Evolutionary conservation across 2,329 filamentous ascomycete species (phyloP).

Genomic region (Tolypocladium inflatum): DNA sequence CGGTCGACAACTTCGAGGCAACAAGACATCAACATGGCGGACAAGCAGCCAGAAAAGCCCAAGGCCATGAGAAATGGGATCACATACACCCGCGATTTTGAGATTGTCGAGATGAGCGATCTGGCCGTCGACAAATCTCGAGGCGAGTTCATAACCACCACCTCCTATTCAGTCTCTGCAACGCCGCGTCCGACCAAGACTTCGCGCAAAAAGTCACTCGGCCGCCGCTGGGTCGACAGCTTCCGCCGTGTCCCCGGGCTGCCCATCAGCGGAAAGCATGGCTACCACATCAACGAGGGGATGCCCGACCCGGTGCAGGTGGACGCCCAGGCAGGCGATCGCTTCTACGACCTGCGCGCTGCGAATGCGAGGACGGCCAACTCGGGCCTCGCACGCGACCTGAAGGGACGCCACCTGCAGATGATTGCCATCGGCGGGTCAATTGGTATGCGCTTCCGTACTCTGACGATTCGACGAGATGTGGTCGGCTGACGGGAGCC

Average conservation of each 20-base stretch:
- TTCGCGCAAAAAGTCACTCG: constrained; percentile 6
- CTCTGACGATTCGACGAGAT: neutral
- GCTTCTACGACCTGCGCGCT: constrained; percentile 45
- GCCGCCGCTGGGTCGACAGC: constrained; percentile 36
- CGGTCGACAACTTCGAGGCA: neutral
- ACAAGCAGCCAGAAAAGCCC: constrained; percentile 2
- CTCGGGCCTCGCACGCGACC: constrained; percentile 63
- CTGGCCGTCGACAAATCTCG: neutral
- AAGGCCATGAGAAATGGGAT: constrained; percentile 7
- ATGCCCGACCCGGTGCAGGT: constrained; percentile 7
- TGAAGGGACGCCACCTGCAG: constrained; percentile 81
- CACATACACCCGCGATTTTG: constrained; percentile 9
- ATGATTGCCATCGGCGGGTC: constrained; percentile 97
- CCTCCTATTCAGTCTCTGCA: constrained; percentile 6
- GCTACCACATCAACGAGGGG: constrained; percentile 13
- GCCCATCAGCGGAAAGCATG: constrained; percentile 23
- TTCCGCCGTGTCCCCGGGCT: constrained; percentile 45
- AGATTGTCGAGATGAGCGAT: constrained; percentile 10
- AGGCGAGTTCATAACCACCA: constrained; percentile 4
- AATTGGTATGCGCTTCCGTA: constrained; percentile 32
- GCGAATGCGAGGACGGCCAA: constrained; percentile 66
- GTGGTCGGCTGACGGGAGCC: neutral
- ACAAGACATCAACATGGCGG: neutral
- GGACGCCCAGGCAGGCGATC: constrained; percentile 16
- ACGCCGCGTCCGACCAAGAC: neutral